phyloP scores from a whole-genome alignment of 371 early-diverging fungal genomes.

The Syncephalastrum monosporum region DNA sequence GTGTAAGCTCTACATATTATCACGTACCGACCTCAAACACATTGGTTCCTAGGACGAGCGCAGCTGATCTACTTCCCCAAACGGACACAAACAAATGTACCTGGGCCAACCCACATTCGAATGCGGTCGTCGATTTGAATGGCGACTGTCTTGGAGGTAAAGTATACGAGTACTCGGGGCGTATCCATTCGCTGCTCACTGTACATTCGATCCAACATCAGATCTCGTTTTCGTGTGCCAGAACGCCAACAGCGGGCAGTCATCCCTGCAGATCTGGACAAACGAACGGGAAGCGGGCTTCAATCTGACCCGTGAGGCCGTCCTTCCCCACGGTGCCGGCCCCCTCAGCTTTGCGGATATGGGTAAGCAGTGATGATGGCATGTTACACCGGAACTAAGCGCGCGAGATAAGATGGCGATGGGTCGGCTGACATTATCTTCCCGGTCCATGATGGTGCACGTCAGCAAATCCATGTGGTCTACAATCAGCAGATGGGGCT shows the following conservation, averaged over 20 bases:
- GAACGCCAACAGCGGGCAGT: slow-evolving; percentile 26
- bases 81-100: slow-evolving; percentile 50
- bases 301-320: slow-evolving; percentile 49
- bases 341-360: slow-evolving; percentile 88
- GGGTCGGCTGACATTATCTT: slow-evolving; percentile 87
- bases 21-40: too few species aligned
- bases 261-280: slow-evolving; percentile 78
- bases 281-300: slow-evolving; percentile 67
- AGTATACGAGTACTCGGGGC: background rate
- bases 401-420: slow-evolving; percentile 62
- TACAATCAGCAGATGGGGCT: slow-evolving; percentile 86
- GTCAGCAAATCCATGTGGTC: slow-evolving; percentile 72
- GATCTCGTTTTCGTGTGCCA: slow-evolving; percentile 86
- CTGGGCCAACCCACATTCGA: slow-evolving; percentile 79
- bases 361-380: slow-evolving; percentile 21
- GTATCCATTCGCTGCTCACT: too few species aligned
- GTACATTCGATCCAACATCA: slow-evolving; percentile 10
- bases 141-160: slow-evolving; percentile 87
- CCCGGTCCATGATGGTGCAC: slow-evolving; percentile 54
- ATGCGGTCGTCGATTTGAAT: slow-evolving; percentile 88
- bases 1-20: slow-evolving; percentile 23
- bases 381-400: slow-evolving; percentile 7
- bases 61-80: slow-evolving; percentile 22
- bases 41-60: slow-evolving; percentile 24
- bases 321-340: slow-evolving; percentile 73